These are phyloP conservation scores for Lignosus rhinocerotis DNA, from an alignment of 1,284 basidiomycete genomes.

Conservation along the genomic window DNA sequence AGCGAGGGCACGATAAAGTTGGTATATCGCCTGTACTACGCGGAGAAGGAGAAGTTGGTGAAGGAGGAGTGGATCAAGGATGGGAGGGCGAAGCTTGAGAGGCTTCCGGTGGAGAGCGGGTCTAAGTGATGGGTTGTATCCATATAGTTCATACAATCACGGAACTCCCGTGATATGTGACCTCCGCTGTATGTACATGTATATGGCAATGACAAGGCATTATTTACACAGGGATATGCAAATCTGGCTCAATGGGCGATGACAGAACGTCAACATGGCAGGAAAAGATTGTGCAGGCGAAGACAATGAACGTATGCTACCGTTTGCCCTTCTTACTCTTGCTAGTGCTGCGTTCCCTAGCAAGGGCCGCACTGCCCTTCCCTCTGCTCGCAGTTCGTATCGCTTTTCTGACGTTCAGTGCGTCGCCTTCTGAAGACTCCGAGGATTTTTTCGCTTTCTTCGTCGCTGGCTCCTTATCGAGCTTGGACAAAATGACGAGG, in stretches of 20 bases:
- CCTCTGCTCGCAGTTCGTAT: slow-evolving; percentile 77
- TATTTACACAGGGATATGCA: neutral
- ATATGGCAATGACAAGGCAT: slow-evolving; percentile 18
- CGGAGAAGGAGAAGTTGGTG: slow-evolving; percentile 70
- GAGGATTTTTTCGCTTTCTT: slow-evolving; percentile 56
- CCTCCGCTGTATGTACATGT: slow-evolving; percentile 23
- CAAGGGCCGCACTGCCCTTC: slow-evolving; percentile 60
- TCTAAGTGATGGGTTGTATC: slow-evolving; percentile 25
- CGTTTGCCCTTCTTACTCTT: slow-evolving; percentile 29
- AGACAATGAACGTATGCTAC: slow-evolving; percentile 1
- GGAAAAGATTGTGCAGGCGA: neutral
- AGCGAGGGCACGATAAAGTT: slow-evolving; percentile 96
- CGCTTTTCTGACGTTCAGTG: slow-evolving; percentile 86
- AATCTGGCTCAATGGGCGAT: neutral
- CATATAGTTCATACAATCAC: slow-evolving; percentile 3
- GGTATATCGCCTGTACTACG: slow-evolving; percentile 75
- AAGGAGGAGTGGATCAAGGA: slow-evolving; percentile 82
- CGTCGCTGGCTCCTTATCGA: slow-evolving; percentile 59
- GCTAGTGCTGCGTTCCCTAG: slow-evolving; percentile 30
- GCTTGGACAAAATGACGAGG: slow-evolving; percentile 72
- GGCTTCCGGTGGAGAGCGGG: slow-evolving; percentile 40
- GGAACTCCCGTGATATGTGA: slow-evolving; percentile 9
- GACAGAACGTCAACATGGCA: neutral
- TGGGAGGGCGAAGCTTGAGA: slow-evolving; percentile 65
- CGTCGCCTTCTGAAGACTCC: slow-evolving; percentile 45